These are phyloP conservation scores for Ceratocystis diversiconidia DNA, from an alignment of 2,329 filamentous ascomycete species.

Conservation along the genomic window DNA sequence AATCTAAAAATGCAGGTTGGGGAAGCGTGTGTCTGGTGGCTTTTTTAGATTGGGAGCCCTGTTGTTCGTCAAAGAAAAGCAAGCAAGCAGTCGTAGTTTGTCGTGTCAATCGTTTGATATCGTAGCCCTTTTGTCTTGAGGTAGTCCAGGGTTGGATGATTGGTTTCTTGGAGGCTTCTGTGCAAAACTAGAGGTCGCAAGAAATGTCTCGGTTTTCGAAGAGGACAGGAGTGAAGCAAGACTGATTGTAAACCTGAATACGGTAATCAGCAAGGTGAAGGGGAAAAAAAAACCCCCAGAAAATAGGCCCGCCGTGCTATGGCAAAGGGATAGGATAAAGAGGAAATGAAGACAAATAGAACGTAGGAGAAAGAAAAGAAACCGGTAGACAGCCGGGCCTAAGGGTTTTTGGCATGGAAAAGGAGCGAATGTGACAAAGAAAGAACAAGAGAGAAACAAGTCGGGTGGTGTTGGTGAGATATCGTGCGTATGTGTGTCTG, in stretches of 20 bases:
- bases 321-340: not conserved
- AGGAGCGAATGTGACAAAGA: not conserved
- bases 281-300: not conserved
- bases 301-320: not conserved
- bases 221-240: slow-evolving; percentile 3
- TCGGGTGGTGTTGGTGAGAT: not conserved
- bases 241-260: not conserved
- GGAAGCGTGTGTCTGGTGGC: slow-evolving; percentile 3
- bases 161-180: not conserved
- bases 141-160: not conserved
- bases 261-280: not conserved
- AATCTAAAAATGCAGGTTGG: slow-evolving; percentile 8
- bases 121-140: not conserved
- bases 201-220: slow-evolving; percentile 5
- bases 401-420: slow-evolving; percentile 4
- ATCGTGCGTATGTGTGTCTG: not conserved
- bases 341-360: not conserved
- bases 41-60: slow-evolving; percentile 1
- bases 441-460: not conserved
- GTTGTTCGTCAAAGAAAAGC: slow-evolving; percentile 4
- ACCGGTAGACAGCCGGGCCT: not conserved
- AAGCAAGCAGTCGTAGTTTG: slow-evolving; percentile 1
- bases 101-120: slow-evolving; percentile 8
- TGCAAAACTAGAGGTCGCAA: not conserved
- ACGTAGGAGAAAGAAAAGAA: not conserved